These are phyloP conservation scores for Proliferodiscus dingleyae DNA, from an alignment of 2,329 filamentous ascomycete species.

Conservation along the genomic window DNA sequence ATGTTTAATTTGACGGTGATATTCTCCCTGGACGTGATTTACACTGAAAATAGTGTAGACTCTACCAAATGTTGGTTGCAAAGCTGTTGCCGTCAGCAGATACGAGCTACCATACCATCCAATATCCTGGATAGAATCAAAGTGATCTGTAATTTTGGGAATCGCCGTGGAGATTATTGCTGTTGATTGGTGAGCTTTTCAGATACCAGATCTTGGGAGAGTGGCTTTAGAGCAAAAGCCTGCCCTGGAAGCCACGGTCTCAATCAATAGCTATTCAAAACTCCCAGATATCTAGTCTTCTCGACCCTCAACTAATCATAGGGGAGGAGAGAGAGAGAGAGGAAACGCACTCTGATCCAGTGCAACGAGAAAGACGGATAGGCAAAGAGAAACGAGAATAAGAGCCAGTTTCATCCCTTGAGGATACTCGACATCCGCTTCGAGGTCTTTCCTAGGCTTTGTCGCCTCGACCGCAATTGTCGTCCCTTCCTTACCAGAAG, in stretches of 20 bases:
- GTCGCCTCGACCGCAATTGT: conserved; percentile 7
- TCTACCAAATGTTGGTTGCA: conserved; percentile 27
- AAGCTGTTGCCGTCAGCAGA: conserved; percentile 32
- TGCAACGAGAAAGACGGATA: conserved; percentile 25
- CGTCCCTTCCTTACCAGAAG: conserved; percentile 1
- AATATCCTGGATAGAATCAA: conserved; percentile 22
- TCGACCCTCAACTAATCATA: no score
- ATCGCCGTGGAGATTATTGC: conserved; percentile 35
- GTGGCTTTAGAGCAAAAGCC: no score
- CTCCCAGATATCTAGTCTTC: no score
- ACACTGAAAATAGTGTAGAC: conserved; percentile 30
- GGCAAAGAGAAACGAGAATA: conserved; percentile 21
- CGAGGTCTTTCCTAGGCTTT: conserved; percentile 6
- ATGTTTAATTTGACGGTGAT: not conserved
- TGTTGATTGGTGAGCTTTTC: no score
- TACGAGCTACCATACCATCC: conserved; percentile 33
- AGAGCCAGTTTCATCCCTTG: conserved; percentile 20
- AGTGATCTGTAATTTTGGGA: conserved; percentile 34
- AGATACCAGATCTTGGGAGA: no score
- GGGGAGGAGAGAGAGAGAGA: no score
- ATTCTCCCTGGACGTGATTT: not conserved
- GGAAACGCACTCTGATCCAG: conserved; percentile 26
- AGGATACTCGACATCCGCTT: conserved; percentile 21
- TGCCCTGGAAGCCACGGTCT: no score
- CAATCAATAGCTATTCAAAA: no score